Evolutionary conservation across 129 eudicot species (phyloP), one percentile per base, ranked within the genome.

Genomic region (Centaurea solstitialis): DNA sequence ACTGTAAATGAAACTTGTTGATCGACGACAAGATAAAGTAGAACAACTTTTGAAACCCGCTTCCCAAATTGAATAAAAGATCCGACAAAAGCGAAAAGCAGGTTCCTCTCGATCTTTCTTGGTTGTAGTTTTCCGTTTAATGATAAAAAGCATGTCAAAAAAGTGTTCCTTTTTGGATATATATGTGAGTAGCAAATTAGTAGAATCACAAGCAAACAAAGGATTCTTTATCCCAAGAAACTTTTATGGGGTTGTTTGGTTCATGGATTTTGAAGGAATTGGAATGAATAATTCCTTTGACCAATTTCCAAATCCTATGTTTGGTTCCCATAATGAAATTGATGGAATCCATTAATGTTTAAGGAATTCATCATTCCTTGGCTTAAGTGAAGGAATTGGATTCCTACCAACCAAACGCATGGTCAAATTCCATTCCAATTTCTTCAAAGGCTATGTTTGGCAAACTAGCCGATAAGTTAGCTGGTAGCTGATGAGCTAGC

Each of bases 1-100:
- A 45, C 0, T 80, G 85, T 83, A 83, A 83, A 67, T 71, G 82
- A 62, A 71, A 43, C 35, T 81, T 47, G 50, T 74, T 67, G 26
- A 2, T 26, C 30, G 20, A 67, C 9, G 65, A 57, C 65, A 57
- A 57, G 65, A 57, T 57, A 81, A 74, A 74, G 68, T 64, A 64
- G 30, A 64, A 64, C 12, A 18, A 22, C 28, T 6, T 64, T 64
- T 18, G 28, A 64, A 64, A 64, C 30, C 47, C 68, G 43, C 67
- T 73, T 28, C 10, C 20, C 18, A 40, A 45, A 39, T 73, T 41
- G n/a, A 73, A 64, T 80, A 61, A 76, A n/a, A 30, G 30, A 38
- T 33, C 50, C 43, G 11, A 70, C 59, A 70, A 50, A 47, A 26
- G 33, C 65, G 65, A 17, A 57, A 57, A n/a, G 65, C 65, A 57